These are phyloP conservation scores for Phytophthora macrochlamydospora DNA, from an alignment of 352 stramenopile genomes.

Conservation along the genomic window DNA sequence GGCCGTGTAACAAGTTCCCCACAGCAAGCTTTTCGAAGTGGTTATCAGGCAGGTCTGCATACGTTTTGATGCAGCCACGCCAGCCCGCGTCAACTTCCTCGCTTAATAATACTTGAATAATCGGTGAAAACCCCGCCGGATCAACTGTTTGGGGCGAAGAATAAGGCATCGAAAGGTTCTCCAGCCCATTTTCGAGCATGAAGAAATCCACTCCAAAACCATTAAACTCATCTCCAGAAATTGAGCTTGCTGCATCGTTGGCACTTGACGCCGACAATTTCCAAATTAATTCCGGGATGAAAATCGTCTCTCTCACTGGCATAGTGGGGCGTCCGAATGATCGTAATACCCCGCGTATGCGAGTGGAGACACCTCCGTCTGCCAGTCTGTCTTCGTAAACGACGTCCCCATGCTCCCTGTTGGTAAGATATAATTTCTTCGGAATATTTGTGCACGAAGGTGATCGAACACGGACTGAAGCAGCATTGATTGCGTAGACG, in stretches of 20 bases:
- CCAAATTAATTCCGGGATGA: slow-evolving; percentile 41
- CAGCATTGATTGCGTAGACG: slow-evolving; percentile 30
- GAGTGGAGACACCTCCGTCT: slow-evolving; percentile 39
- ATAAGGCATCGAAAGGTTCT: slow-evolving; percentile 31
- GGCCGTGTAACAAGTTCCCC: slow-evolving; percentile 17
- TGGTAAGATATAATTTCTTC: slow-evolving; percentile 7
- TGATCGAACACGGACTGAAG: slow-evolving; percentile 46
- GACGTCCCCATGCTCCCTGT: slow-evolving; percentile 16
- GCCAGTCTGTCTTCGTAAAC: slow-evolving; percentile 38
- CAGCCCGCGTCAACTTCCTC: slow-evolving; percentile 7
- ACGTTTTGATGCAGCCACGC: slow-evolving; percentile 20
- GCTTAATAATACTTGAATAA: slow-evolving; percentile 18
- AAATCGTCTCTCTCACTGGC: slow-evolving; percentile 18
- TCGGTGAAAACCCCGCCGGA: slow-evolving; percentile 21
- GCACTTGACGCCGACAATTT: slow-evolving; percentile 36
- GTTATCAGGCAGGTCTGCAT: slow-evolving; percentile 30
- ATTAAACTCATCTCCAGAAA: slow-evolving; percentile 39
- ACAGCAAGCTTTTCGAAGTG: slow-evolving; percentile 39
- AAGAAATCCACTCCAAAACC: slow-evolving; percentile 63
- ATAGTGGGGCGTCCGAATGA: slow-evolving; percentile 34
- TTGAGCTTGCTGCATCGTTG: slow-evolving; percentile 24
- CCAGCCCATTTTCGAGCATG: slow-evolving; percentile 38
- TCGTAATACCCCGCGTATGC: slow-evolving; percentile 43
- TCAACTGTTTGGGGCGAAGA: slow-evolving; percentile 23
- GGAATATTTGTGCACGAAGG: slow-evolving; percentile 38